Evolutionary conservation across 371 early-diverging fungal species (phyloP), one percentile per base, ranked within the genome.

Genomic region (Smittium culicis): DNA sequence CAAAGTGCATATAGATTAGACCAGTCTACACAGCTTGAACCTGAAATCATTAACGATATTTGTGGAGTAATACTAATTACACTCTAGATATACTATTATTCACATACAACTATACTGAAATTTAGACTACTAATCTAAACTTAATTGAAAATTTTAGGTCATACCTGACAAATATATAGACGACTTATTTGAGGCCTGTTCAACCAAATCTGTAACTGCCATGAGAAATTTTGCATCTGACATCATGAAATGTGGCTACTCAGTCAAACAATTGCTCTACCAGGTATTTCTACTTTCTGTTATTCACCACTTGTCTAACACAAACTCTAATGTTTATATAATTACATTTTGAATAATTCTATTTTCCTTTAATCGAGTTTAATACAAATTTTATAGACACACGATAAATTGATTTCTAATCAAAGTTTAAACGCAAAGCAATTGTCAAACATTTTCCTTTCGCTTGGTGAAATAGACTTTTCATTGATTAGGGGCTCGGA

Each of bases 1-100:
- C 97, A 98, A 77, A 91, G 88, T 74, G 94, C 91, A 8, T 77
- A 81, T 29, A 82, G 83, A 1, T 71, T 91, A 60, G 80, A 83
- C 63, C 71, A 76, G 68, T 76, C 71, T 1, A 72, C 75, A 17
- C 66, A 72, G 2, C 80, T 92, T 55, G 80, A 83, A 3, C 71
- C 79, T 1, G 72, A 67, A 1, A 80, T 81, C 20, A 81, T 95
- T n/a, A 72, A 78, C 5, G 92, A 92, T 72, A 85, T 94, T 66
- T 89, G 89, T 2, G 95, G 97, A 31, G 88, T 67, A 67, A 67
- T 16, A n/a, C n/a, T n/a, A n/a, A n/a, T n/a, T n/a, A n/a, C n/a
- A n/a, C n/a, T n/a, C n/a, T n/a, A n/a, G n/a, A n/a, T n/a, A n/a
- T n/a, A n/a, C n/a, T n/a, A n/a, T n/a, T n/a, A n/a, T n/a, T n/a